These are phyloP conservation scores for Glonium stellatum DNA, from an alignment of 495 filamentous ascomycete species.

Conservation along the genomic window DNA sequence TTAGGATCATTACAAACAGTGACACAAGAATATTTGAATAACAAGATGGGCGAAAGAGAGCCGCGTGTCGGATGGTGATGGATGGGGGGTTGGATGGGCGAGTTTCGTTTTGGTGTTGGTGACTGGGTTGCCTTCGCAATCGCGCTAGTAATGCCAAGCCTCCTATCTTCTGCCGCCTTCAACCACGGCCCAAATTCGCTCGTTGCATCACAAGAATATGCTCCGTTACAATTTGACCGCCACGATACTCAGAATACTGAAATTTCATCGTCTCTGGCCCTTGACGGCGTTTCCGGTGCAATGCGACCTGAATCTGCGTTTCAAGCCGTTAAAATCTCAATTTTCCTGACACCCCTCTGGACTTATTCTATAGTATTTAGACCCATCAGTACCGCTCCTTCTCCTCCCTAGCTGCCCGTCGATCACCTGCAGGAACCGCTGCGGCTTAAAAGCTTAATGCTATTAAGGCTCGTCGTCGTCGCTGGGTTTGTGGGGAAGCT, in stretches of 20 bases:
- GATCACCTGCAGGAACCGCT: conserved; percentile 30
- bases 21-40: neutral
- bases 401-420: conserved; percentile 9
- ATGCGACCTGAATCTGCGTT: neutral
- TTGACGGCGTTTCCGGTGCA: neutral
- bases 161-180: neutral
- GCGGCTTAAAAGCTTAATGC: conserved; percentile 27
- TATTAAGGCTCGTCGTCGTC: conserved; percentile 11
- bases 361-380: conserved; percentile 4
- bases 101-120: neutral
- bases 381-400: conserved; percentile 1
- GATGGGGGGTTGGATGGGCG: neutral
- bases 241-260: neutral
- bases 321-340: neutral
- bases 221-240: neutral
- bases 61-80: neutral
- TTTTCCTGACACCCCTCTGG: conserved; percentile 8
- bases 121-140: neutral
- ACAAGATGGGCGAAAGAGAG: neutral
- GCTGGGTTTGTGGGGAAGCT: conserved; percentile 20
- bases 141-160: conserved; percentile 4
- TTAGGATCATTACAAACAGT: neutral
- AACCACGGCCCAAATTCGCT: neutral
- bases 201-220: neutral
- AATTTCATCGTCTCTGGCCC: neutral